These are phyloP conservation scores for Ganoderma meredithae DNA, from an alignment of 1,284 basidiomycete species.

Conservation along the genomic window DNA sequence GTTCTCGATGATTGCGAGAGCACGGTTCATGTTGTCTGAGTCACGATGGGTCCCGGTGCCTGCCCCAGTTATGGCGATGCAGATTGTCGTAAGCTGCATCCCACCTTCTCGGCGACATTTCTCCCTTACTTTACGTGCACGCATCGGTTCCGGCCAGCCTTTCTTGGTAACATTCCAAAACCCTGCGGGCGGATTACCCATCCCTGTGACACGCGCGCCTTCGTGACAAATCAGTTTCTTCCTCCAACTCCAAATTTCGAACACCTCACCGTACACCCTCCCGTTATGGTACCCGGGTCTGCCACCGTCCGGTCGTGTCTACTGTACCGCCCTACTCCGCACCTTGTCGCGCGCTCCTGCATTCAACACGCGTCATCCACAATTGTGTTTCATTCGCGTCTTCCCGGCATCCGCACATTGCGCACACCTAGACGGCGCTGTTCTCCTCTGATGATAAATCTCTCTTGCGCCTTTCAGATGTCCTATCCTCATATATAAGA, in stretches of 20 bases:
- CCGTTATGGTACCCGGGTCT: conserved; percentile 1
- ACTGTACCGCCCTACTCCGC: conserved; percentile 9
- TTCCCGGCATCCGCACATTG: conserved; percentile 11
- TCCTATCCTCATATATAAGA: conserved; percentile 25
- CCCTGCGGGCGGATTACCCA: conserved; percentile 1
- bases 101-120: not conserved
- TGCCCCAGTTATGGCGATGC: not conserved
- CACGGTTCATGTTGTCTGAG: not conserved
- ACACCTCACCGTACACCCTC: not conserved
- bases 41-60: not conserved
- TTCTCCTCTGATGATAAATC: conserved; percentile 27
- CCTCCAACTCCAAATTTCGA: not conserved
- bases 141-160: conserved; percentile 10
- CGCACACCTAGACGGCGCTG: conserved; percentile 9
- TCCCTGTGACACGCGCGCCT: not conserved
- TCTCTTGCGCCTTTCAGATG: not conserved
- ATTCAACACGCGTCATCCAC: conserved; percentile 15
- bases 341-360: conserved; percentile 10
- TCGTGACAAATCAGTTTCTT: conserved; percentile 5
- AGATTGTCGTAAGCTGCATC: conserved; percentile 5
- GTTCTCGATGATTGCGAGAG: not conserved
- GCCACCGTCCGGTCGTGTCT: not conserved
- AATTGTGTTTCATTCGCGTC: conserved; percentile 21
- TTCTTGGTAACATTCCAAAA: conserved; percentile 2
- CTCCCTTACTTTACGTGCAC: not conserved